phyloP scores from a whole-genome alignment of 495 filamentous ascomycete genomes.

The Cryomyces minteri region DNA sequence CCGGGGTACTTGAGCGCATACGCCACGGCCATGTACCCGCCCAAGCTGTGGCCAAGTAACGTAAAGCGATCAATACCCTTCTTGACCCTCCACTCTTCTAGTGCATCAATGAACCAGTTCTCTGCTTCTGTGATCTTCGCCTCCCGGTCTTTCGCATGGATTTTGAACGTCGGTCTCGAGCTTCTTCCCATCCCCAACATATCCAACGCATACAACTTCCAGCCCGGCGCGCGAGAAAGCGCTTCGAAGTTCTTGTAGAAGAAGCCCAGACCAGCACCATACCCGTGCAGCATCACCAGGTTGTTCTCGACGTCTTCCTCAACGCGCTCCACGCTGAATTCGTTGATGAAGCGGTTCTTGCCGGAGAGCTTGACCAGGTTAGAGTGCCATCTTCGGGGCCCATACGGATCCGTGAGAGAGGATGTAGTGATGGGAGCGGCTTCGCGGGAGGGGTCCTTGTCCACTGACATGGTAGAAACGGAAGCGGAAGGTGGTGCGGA shows the following conservation, averaged over 20 bases:
- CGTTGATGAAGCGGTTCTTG: slow-evolving; percentile 75
- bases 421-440: slow-evolving; percentile 27
- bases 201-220: slow-evolving; percentile 84
- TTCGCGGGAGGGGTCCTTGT: slow-evolving; percentile 22
- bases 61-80: slow-evolving; percentile 86
- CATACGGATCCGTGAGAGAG: slow-evolving; percentile 58
- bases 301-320: slow-evolving; percentile 62
- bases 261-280: slow-evolving; percentile 87
- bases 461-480: slow-evolving; percentile 16
- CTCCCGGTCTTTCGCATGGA: slow-evolving; percentile 63
- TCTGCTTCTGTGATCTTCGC: slow-evolving; percentile 82
- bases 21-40: slow-evolving; percentile 83
- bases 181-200: slow-evolving; percentile 90
- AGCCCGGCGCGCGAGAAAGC: slow-evolving; percentile 54
- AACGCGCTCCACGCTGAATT: slow-evolving; percentile 74
- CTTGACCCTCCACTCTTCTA: slow-evolving; percentile 87
- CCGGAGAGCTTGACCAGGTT: slow-evolving; percentile 70
- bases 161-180: slow-evolving; percentile 61
- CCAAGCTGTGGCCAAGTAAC: slow-evolving; percentile 78
- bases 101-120: slow-evolving; percentile 85
- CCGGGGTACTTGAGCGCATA: slow-evolving; percentile 95
- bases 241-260: slow-evolving; percentile 97
- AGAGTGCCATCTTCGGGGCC: slow-evolving; percentile 70
- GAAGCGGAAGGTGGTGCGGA: slow-evolving; percentile 25
- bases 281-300: slow-evolving; percentile 94